Evolutionary conservation across 768 basidiomycete species (phyloP), one percentile per base, ranked within the genome.

Genomic region (Boletus sp.): DNA sequence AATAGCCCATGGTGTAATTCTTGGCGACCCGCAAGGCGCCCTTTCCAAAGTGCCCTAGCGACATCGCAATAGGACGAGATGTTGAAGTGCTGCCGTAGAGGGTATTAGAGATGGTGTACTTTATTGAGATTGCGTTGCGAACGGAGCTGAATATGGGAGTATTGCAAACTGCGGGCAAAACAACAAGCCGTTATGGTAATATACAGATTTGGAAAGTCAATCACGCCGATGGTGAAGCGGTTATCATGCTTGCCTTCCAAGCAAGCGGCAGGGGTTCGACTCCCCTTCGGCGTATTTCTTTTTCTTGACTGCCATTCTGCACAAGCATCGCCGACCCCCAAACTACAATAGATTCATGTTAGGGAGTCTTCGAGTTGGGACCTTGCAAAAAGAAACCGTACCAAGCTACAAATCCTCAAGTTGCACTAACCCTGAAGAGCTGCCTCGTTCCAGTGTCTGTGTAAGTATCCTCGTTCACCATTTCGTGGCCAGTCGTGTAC

Each of bases 1-100:
- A 95, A 74, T 98, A 99, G 37, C 90, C 90, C 64, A 92, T 93
- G 51, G 94, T 97, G 70, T 95, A 95, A 69, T 95, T 96, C 75
- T 96, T 97, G 44, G 91, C 90, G 34, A 92, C 88, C 49, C 94
- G 83, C 45, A 94, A 79, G 21, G 90, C 87, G 61, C 82, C 85
- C 72, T 90, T 93, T 62, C 88, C 90, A 72, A 93, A 85, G 64
- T 89, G 81, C 71, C 91, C 88, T 75, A 93, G 56, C 46, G 80
- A 78, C 77, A 77, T 77, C 37, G 58, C 41, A 40, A 34, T 3
- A 32, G 21, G 35, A 45, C 34, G 54, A n/a, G 34, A 53, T 42
- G 50, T 37, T 17, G 11, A 43, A n/a, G 25, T 17, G 47, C 47
- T 34, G 45, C 38, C 35, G 35, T 29, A 42, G 42, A 39, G 49